phyloP scores from a whole-genome alignment of 345 rosid genomes.

The Salix purpurea region DNA sequence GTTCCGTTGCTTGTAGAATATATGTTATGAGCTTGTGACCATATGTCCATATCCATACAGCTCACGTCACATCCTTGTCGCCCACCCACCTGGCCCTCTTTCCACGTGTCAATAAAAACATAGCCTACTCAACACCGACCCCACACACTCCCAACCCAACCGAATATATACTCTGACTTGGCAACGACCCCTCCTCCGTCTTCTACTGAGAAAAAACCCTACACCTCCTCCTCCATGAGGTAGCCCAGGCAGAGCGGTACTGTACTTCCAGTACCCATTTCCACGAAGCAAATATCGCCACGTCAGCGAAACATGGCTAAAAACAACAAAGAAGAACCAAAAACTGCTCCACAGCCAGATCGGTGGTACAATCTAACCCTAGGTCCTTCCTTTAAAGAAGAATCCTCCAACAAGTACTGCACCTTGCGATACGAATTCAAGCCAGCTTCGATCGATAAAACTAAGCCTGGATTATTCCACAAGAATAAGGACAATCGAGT shows the following conservation, averaged over 20 bases:
- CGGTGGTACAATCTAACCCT: constrained; percentile 77
- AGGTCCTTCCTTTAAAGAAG: constrained; percentile 60
- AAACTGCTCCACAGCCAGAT: constrained; percentile 62
- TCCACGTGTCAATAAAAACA: neutral
- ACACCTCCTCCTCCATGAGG: neutral
- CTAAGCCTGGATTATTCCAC: constrained; percentile 56
- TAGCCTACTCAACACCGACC: neutral
- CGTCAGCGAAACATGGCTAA: constrained; percentile 45
- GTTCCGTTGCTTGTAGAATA: too few relatives aligned
- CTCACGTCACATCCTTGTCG: neutral
- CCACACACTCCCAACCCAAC: neutral
- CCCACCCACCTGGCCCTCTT: too few relatives aligned
- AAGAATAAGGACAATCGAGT: constrained; percentile 76
- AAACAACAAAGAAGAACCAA: constrained; percentile 57
- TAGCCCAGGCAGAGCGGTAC: neutral
- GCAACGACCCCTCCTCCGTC: neutral
- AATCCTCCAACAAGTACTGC: constrained; percentile 50
- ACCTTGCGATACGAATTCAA: constrained; percentile 77
- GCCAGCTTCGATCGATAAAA: constrained; percentile 86
- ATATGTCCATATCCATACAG: neutral
- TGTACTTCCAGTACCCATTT: neutral
- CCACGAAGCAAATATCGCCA: constrained; percentile 1
- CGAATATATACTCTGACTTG: neutral
- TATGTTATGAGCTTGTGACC: neutral
- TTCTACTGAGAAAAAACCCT: neutral